Evolutionary conservation across 495 filamentous ascomycete species (phyloP), one percentile per base, ranked within the genome.

Genomic region (Neurospora terricola): DNA sequence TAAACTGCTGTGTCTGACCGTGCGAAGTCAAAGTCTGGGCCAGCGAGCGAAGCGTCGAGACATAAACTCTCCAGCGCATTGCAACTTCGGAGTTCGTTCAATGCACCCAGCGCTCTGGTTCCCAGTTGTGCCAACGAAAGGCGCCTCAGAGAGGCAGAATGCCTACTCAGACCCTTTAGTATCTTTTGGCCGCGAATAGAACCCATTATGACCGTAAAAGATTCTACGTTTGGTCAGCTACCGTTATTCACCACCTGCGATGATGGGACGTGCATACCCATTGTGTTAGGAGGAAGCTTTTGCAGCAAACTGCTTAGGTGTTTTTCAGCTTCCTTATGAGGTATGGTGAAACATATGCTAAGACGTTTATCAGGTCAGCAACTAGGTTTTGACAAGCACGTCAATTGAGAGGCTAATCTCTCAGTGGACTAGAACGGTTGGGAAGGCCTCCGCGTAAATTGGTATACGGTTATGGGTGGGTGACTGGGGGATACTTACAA

Each of bases 241-340:
- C 10, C 16, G n/a, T 30, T 40, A 30, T 34, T 18, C 5, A 11
- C 34, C 21, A 11, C n/a, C 14, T 34, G 11, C 5, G 14, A n/a
- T 7, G 21, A 12, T 1, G 16, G 27, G 43, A 18, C 18, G 30
- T 42, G 72, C 73, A 11, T 72, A 78, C 78, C 84, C 0, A 94
- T 79, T 7, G 86, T 87, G 72, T 93, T 86, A 0, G 86, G 85
- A 9, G 76, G 83, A 14, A 94, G 80, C 3, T 83, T 82, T 38
- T 78, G 79, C 30, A 94, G 84, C 73, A 93, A 91, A 21, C 80
- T 79, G 4, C 89, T 87, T 42, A 92, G 78, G 42, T 88, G 79
- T 30, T 84, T 75, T 73, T 91, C 89, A 21, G 86, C 80, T 59
- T 85, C 82, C 45, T 83, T 82, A 0, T 34, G 1, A 7, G 54